Evolutionary conservation across 2,329 filamentous ascomycete genomes (phyloP), one percentile per base, ranked within the genome.

Genomic region (Talaromyces sp.): DNA sequence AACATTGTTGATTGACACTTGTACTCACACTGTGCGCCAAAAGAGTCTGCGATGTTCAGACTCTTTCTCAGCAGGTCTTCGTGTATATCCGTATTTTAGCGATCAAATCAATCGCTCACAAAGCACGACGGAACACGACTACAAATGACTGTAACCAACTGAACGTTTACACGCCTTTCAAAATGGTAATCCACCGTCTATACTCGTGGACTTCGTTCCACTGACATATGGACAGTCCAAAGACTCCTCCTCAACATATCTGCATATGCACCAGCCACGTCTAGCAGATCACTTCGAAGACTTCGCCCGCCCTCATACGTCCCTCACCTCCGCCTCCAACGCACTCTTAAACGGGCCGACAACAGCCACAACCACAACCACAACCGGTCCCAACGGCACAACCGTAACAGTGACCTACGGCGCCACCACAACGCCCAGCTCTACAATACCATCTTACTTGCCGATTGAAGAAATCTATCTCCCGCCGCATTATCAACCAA

Each of bases 391-490:
- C 31, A 63, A 40, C 18, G 59, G 60, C 1, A 54, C 50, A 16
- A 57, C 54, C 31, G 48, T 60, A 52, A 59, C 64, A 35, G 63
- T 72, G 2, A 71, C 70, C 1, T 75, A 74, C 66, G 71, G 70
- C 40, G 70, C 65, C 5, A 56, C 72, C 1, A 46, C 46, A 46
- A 69, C 71, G 1, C 70, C 72, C 1, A 68, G 69, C 5, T 66
- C 77, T 1, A 71, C 71, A 7, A 70, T 77, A 57, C 75, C 76
- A 2, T 77, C 76, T 4, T 80, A 76, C 70, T 72, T 82, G 7
- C 80, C 81, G n/a, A 75, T 81, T 61, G 86, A 88, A 71, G 83
- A 86, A 54, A 86, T 88, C 70, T 82, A 84, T 68, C 81, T 88
- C 2, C 77, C 82, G 6, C 81, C 83, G 16, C 82, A 87, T 63